Base-by-base conservation (phyloP, 73 alveolate species). In the Paramecium biaurelia region DNA sequence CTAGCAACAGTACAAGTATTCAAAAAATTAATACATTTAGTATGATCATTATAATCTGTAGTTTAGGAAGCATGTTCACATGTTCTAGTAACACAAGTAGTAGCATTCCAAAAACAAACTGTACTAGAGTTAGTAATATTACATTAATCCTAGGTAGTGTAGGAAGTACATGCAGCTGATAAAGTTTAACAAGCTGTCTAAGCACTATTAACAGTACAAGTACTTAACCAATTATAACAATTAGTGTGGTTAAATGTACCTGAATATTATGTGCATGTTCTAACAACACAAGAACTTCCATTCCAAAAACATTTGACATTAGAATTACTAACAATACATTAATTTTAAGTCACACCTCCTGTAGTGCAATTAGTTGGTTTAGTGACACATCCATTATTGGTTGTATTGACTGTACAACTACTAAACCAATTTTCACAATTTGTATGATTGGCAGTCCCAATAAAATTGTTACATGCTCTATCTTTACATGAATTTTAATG, bases 331-430 rank as follows among this genome's bases (percentile, higher is more conserved):
- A 32, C 37, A 8, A 72, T 42, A 72, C 86, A 72, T 72, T 72
- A 38, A 14, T 72, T 20, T 38, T 72, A 6, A 14, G 45, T 42
- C 2, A 72, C 58, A 14, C 86, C 86, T 15, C 59, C 86, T 14
- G 56, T 72, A 43, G 90, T 43, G 74, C 90, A 79, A 79, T 38
- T 45, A 14, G 90, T 9, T 4, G 90, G 90, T 79, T 79, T 79
- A 20, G 90, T 42, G n/a, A 24, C 24, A 21, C 90, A 79, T 4
- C 90, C 90, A 72, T 32, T 18, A 72, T 37, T 23, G 2, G 86
- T 18, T 20, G 90, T 30, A 79, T 79, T 45, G 28, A 79, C 74
- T 2, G 86, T 72, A 38, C 86, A 72, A 28, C 21, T 34, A 72
- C 86, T 72, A 2, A 72, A 38, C 86, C 86, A 72, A 34, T 34